Base-by-base conservation (phyloP, 2,329 filamentous ascomycete genomes). In the Aspergillus jensenii region DNA sequence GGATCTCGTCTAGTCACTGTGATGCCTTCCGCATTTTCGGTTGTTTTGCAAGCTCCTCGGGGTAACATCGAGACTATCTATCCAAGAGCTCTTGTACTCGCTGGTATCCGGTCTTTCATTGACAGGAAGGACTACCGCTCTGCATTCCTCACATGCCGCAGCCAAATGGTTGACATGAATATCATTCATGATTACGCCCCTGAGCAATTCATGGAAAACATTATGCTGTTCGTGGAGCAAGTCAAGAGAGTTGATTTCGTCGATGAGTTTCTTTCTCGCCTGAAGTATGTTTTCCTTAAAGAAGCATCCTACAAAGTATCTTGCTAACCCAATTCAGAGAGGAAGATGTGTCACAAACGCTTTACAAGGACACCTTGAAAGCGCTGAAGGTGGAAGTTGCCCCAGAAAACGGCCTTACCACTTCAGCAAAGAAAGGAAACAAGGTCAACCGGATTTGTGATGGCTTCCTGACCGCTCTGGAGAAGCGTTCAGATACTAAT, bases 111-210 rank as follows among this genome's bases (percentile, higher is more conserved):
- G 48, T 84, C 85, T 50, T 86, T 90, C 52, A 90, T 99, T 52
- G 89, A 92, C 54, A 80, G 84, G 33, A 90, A 90, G 71, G 86
- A 95, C 67, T 99, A 97, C 69, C 85, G 84, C 49, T 86, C 85
- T 52, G 95, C 95, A 0, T 99, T 97, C 71, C 80, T 90, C 21
- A 88, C 91, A 61, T 98, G 95, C 71, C 87, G 95, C 51, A 93
- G 88, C 21, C 96, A 99, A 72, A 86, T 96, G 65, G 95, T 99
- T 1, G 95, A 99, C 69, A 93, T 98, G 89, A 99, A 99, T 69
- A 93, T 99, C 60, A 80, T 99, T 2, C 93, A 96, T 69, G 95
- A 99, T 69, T 91, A 98, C 75, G 87, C 87, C n/a, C 91, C 93
- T 0, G 82, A 87, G 39, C 90, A 96, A 65, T 97, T 99, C 71